Evolutionary conservation across 1,284 basidiomycete genomes (phyloP).

Genomic region (Fomitopsis pinicola): DNA sequence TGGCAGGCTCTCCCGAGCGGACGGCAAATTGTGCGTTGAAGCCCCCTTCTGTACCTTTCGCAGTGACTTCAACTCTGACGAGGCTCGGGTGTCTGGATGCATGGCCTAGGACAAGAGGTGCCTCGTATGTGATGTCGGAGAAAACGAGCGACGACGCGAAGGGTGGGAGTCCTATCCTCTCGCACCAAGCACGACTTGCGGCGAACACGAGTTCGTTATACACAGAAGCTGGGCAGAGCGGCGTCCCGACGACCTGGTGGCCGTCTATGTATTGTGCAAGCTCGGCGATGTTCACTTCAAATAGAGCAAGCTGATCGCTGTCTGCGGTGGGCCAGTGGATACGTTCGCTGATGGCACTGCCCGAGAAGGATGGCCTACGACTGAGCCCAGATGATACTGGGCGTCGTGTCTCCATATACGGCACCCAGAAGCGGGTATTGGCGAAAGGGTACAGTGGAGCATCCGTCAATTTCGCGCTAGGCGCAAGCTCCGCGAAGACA

Average conservation of each 20-base stretch:
- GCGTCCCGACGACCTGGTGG: slow-evolving; percentile 52
- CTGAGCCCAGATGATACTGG: background rate
- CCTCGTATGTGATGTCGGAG: slow-evolving; percentile 42
- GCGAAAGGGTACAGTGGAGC: slow-evolving; percentile 64
- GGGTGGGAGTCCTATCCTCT: slow-evolving; percentile 25
- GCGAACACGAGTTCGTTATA: slow-evolving; percentile 56
- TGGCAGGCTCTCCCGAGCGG: slow-evolving; percentile 43
- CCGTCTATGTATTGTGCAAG: slow-evolving; percentile 48
- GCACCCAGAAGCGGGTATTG: slow-evolving; percentile 53
- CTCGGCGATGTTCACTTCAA: slow-evolving; percentile 46
- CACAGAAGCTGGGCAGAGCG: slow-evolving; percentile 67
- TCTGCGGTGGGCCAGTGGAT: slow-evolving; percentile 36
- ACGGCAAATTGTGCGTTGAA: slow-evolving; percentile 24
- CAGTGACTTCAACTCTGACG: slow-evolving; percentile 38
- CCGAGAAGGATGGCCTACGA: background rate
- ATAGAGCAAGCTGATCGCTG: slow-evolving; percentile 41
- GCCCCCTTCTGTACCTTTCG: slow-evolving; percentile 18
- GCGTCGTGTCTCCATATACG: slow-evolving; percentile 32
- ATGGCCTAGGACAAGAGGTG: slow-evolving; percentile 45
- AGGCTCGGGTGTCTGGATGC: slow-evolving; percentile 26
- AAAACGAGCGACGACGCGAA: slow-evolving; percentile 36
- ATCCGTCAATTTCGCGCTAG: slow-evolving; percentile 35
- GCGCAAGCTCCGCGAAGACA: slow-evolving; percentile 44
- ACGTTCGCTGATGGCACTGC: slow-evolving; percentile 32
- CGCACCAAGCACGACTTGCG: slow-evolving; percentile 34